Percentiles rank a stretch among this genome's conserved stretches.
These are phyloP conservation scores for Didymellaceae sp. DNA, from an alignment of 2,329 filamentous ascomycete genomes.

Conservation along the genomic window DNA sequence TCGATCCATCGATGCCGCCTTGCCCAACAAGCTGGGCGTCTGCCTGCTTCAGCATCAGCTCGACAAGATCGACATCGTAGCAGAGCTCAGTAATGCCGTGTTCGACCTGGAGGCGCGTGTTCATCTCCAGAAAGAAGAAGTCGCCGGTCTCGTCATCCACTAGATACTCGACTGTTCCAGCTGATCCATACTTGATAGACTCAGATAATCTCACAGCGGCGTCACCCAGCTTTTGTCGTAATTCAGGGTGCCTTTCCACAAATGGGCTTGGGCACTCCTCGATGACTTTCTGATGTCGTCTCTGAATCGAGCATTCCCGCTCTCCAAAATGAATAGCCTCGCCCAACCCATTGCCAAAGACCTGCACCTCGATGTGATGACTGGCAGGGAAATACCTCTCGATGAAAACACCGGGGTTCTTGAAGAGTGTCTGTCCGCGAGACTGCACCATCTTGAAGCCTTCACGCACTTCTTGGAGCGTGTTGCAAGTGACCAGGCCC, in stretches of 20 bases:
- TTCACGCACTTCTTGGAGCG: constrained; percentile 70
- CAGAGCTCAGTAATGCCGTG: constrained; percentile 65
- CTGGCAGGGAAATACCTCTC: constrained; percentile 82
- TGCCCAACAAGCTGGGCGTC: constrained; percentile 57
- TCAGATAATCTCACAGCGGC: constrained; percentile 72
- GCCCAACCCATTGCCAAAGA: constrained; percentile 83
- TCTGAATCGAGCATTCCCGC: constrained; percentile 85
- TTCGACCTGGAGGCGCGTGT: constrained; percentile 65
- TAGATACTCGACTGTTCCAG: constrained; percentile 89
- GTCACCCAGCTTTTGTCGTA: constrained; percentile 67
- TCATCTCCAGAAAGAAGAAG: constrained; percentile 73
- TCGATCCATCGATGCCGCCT: constrained; percentile 52
- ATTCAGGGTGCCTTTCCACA: constrained; percentile 57
- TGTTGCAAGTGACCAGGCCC: constrained; percentile 78
- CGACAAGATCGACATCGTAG: constrained; percentile 61
- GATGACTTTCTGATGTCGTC: constrained; percentile 87
- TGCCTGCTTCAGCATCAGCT: constrained; percentile 63
- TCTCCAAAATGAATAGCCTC: constrained; percentile 85
- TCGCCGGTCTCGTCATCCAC: constrained; percentile 81
- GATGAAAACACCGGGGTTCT: constrained; percentile 82
- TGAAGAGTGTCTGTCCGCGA: constrained; percentile 79
- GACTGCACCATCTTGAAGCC: constrained; percentile 76
- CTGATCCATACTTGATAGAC: constrained; percentile 74
- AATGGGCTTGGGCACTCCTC: constrained; percentile 87
- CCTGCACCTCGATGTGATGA: constrained; percentile 87